Base-by-base conservation (phyloP, 2,329 filamentous ascomycete genomes). In the Clonostachys rhizophaga region DNA sequence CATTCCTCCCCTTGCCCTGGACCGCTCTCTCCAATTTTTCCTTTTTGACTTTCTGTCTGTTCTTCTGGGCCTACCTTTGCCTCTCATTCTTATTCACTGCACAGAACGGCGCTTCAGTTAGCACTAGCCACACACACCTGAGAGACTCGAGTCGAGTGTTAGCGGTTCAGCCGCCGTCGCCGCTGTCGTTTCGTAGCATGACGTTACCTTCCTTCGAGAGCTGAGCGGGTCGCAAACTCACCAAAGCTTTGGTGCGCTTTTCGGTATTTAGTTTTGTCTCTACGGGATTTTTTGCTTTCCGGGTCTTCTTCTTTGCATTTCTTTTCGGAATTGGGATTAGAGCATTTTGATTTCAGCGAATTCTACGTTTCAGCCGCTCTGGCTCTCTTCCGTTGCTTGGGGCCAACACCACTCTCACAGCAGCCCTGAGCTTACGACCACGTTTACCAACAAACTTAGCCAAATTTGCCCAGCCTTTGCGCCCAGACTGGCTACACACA, bases 401-500 rank as follows among this genome's bases (percentile, higher is more conserved):
- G 24, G 24, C 24, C 24, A 30, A 30, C 24, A 30, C 24, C 3
- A 30, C 24, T 30, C 24, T 30, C 8, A 30, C 24, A 30, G 6
- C 24, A 30, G 24, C 24, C 24, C 24, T 9, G 9, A 30, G 24
- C 24, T 30, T 30, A 30, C 24, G 37, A 18, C 40, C 30, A 11
- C 40, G 18, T 24, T 42, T 24, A 18, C 40, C 40, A 42, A 18
- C n/a, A 12, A 7, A 42, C 4, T 18, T 16, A 14, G 17, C 40
- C 17, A 18, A 42, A 14, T 10, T 18, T n/a, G 40, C 16, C 40
- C 18, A 42, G 14, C 17, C 30, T 24, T 42, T 42, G 17, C 74
- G 70, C 60, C 70, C 9, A 30, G 24, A 4, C 24, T 30, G 24
- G 24, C 24, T 30, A 30, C 24, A 9, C 3, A 30, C 24, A 10